Conservation (phyloP, 139 green algal genomes). For the Desmodesmus armatus region DNA sequence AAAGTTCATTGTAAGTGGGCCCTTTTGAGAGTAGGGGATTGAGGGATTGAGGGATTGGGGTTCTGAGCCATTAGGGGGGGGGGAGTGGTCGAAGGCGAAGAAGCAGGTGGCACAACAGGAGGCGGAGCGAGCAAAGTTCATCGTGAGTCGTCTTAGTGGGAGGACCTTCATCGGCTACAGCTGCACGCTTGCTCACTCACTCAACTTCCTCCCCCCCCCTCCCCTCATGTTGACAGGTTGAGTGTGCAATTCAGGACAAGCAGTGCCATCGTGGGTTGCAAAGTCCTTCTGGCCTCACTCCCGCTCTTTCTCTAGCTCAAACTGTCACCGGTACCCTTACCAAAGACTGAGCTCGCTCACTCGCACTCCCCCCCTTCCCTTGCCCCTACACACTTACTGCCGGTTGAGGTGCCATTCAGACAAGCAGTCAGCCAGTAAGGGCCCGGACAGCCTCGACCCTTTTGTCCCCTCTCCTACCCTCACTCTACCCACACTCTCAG, state of each 20-base stretch:
- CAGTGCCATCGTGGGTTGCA: conserved; percentile 89
- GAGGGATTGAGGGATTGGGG: too few species aligned
- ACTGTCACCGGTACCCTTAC: too few species aligned
- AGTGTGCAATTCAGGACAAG: conserved; percentile 98
- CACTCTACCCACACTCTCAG: not conserved
- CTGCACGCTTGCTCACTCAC: too few species aligned
- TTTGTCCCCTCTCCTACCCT: not conserved
- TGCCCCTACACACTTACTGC: too few species aligned
- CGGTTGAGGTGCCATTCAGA: conserved; percentile 97
- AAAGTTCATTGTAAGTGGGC: conserved; percentile 91
- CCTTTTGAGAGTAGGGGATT: too few species aligned
- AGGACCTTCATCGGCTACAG: too few species aligned
- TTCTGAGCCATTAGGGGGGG: too few species aligned
- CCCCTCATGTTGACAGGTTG: conserved; percentile 54
- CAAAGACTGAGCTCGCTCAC: not conserved
- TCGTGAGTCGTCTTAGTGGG: conserved; percentile 83
- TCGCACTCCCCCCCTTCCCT: too few species aligned
- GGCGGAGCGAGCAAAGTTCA: conserved; percentile 97
- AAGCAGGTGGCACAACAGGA: conserved; percentile 99
- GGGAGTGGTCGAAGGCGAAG: too few species aligned
- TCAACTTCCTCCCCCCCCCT: not conserved
- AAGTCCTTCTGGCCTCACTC: too few species aligned
- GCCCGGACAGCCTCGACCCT: conserved; percentile 65
- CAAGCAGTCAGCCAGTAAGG: conserved; percentile 93
- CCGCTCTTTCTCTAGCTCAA: not conserved